Evolutionary conservation across 176 grass and related monocot species (phyloP).

Genomic region (Tillandsia fasciculata): DNA sequence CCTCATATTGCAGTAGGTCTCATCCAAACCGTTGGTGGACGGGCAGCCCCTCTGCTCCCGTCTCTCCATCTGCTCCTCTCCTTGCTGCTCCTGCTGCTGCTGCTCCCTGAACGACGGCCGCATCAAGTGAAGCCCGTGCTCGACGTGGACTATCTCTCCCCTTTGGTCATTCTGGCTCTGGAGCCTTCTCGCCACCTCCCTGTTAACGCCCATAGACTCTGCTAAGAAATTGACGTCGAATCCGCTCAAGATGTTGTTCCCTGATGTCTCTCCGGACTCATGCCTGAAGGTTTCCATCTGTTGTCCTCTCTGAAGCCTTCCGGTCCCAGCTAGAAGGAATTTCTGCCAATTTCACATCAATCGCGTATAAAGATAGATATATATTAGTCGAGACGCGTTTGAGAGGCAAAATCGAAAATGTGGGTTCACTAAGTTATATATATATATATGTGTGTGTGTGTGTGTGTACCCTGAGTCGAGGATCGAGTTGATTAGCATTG

Average conservation of each 20-base stretch:
- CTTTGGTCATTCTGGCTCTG: conserved; percentile 21
- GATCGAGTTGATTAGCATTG: conserved; percentile 30
- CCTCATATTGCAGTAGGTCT: conserved; percentile 31
- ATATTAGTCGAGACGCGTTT: not conserved
- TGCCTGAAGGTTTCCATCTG: not conserved
- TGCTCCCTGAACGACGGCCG: conserved; percentile 14
- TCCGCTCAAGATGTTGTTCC: not conserved
- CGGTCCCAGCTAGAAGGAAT: conserved; percentile 37
- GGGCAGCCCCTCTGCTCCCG: not conserved
- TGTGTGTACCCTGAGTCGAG: conserved; percentile 18
- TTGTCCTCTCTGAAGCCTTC: conserved; percentile 19
- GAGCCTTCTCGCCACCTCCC: conserved; percentile 15
- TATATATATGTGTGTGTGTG: not conserved
- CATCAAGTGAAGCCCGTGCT: conserved; percentile 3
- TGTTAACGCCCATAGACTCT: conserved; percentile 6
- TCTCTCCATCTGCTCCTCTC: conserved; percentile 5
- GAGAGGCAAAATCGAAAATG: not conserved
- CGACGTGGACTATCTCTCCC: not conserved
- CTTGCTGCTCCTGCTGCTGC: conserved; percentile 18
- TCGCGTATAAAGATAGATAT: not conserved
- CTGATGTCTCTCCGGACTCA: not conserved
- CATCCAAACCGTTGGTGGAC: conserved; percentile 26
- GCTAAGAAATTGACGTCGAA: not conserved
- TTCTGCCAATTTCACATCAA: conserved; percentile 9
- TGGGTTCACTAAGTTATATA: not conserved